These are phyloP conservation scores for Beta vulgaris DNA, from an alignment of 148 eudicot genomes.

Conservation along the genomic window DNA sequence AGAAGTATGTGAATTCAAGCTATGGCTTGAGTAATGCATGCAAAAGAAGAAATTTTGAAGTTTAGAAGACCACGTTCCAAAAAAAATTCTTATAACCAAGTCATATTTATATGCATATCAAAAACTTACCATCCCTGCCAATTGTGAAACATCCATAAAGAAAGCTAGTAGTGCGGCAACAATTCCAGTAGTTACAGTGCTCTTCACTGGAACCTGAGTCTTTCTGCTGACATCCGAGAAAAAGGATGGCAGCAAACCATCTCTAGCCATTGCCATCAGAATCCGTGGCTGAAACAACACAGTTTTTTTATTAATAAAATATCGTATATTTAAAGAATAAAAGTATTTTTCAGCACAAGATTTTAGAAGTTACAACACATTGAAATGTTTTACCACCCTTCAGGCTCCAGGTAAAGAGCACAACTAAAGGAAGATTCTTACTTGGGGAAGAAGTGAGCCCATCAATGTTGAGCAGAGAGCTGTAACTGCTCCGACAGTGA, in stretches of 20 bases:
- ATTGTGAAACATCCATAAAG: conserved; percentile 80
- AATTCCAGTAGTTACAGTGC: conserved; percentile 70
- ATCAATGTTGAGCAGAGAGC: conserved; percentile 67
- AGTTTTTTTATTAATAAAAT: conserved; percentile 1
- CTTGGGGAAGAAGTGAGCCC: conserved; percentile 77
- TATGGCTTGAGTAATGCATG: not conserved
- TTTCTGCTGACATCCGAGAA: conserved; percentile 73
- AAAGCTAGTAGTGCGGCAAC: conserved; percentile 68
- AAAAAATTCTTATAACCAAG: not conserved
- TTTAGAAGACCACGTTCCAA: not conserved
- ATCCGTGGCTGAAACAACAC: conserved; percentile 71
- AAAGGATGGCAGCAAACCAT: conserved; percentile 86
- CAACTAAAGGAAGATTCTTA: conserved; percentile 13
- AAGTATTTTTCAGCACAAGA: not conserved
- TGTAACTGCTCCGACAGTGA: conserved; percentile 61
- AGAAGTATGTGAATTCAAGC: not conserved
- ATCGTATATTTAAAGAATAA: too few species aligned
- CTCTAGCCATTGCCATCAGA: conserved; percentile 97
- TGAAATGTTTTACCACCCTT: not conserved
- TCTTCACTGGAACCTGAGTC: conserved; percentile 82
- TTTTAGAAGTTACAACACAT: not conserved
- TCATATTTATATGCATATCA: not conserved
- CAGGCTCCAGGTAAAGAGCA: not conserved
- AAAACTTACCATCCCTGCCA: conserved; percentile 84
- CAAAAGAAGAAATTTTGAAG: not conserved